A percentile compares a stretch with the other conserved stretches of the same genome.
Evolutionary conservation across 2,329 filamentous ascomycete genomes (phyloP).

Genomic region (Emydomyces testavorans): DNA sequence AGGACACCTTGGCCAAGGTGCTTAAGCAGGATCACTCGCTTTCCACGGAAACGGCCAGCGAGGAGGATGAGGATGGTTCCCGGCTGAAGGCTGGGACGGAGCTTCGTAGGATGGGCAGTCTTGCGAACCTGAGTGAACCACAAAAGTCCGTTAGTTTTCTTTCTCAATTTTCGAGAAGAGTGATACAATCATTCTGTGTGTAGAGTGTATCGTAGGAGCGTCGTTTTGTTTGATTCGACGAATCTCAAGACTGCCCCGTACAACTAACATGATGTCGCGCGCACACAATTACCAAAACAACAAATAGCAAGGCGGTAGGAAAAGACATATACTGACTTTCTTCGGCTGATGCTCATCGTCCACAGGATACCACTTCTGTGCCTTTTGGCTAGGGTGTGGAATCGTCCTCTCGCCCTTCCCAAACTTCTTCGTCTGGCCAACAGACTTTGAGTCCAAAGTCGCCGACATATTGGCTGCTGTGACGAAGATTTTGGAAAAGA

Average conservation of each 20-base stretch:
- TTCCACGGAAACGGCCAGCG: slow-evolving; percentile 98
- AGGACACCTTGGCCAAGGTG: slow-evolving; percentile 93
- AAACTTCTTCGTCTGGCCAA: slow-evolving; percentile 76
- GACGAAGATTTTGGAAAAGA: slow-evolving; percentile 32
- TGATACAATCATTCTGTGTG: background rate
- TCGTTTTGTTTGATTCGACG: background rate
- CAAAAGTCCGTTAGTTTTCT: slow-evolving; percentile 5
- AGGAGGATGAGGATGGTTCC: slow-evolving; percentile 97
- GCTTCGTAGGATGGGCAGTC: slow-evolving; percentile 73
- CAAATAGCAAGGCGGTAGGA: slow-evolving; percentile 17
- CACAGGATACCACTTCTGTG: slow-evolving; percentile 97
- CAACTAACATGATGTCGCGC: background rate
- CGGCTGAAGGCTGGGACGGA: slow-evolving; percentile 80
- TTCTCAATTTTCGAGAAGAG: background rate
- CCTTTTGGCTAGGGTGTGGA: slow-evolving; percentile 78
- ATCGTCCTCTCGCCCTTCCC: slow-evolving; percentile 91
- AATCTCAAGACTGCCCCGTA: background rate
- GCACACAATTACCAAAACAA: slow-evolving; percentile 1
- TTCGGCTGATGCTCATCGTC: slow-evolving; percentile 79
- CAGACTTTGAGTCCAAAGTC: slow-evolving; percentile 25
- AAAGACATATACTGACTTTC: slow-evolving; percentile 62
- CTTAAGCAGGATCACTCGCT: slow-evolving; percentile 99
- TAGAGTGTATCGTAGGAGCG: background rate
- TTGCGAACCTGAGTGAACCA: slow-evolving; percentile 67
- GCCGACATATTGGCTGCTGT: slow-evolving; percentile 45